Evolutionary conservation across 2,329 filamentous ascomycete species (phyloP).

Genomic region (Colletotrichum cordylinicola): DNA sequence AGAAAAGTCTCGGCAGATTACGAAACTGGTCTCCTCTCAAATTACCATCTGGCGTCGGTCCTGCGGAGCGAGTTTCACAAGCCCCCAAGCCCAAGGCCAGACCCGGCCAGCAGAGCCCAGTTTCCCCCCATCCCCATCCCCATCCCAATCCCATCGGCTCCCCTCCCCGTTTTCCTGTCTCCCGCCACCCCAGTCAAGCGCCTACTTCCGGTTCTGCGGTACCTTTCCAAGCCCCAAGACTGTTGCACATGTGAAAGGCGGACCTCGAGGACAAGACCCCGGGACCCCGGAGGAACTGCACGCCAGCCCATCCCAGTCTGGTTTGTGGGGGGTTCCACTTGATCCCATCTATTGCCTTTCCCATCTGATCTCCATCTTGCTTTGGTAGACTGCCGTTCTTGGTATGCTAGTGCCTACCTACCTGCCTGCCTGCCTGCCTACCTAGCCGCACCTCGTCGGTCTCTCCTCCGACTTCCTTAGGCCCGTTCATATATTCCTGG

Average conservation of each 20-base stretch:
- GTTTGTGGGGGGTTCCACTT: constrained; percentile 21
- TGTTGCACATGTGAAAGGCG: constrained; percentile 18
- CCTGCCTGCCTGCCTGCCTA: background rate
- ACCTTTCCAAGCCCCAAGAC: background rate
- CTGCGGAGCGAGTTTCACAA: constrained; percentile 34
- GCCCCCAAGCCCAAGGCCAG: constrained; percentile 20
- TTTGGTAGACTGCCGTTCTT: background rate
- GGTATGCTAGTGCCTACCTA: background rate
- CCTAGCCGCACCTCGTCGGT: background rate
- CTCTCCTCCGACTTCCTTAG: constrained; percentile 12
- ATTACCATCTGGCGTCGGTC: constrained; percentile 31
- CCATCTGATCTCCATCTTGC: constrained; percentile 1
- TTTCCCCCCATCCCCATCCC: background rate
- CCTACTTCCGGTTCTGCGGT: constrained; percentile 1
- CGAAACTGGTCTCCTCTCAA: constrained; percentile 27
- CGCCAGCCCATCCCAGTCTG: constrained; percentile 12
- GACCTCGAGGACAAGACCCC: constrained; percentile 2
- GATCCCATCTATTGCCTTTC: constrained; percentile 20
- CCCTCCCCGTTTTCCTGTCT: background rate
- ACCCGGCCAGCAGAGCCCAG: background rate
- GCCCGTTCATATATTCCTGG: constrained; percentile 21
- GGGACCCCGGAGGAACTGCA: background rate
- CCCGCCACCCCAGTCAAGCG: constrained; percentile 18
- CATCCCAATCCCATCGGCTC: background rate
- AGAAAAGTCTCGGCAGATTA: constrained; percentile 35